Evolutionary conservation across 805 yeast genomes (phyloP).

Genomic region (Ogataea saltuana): DNA sequence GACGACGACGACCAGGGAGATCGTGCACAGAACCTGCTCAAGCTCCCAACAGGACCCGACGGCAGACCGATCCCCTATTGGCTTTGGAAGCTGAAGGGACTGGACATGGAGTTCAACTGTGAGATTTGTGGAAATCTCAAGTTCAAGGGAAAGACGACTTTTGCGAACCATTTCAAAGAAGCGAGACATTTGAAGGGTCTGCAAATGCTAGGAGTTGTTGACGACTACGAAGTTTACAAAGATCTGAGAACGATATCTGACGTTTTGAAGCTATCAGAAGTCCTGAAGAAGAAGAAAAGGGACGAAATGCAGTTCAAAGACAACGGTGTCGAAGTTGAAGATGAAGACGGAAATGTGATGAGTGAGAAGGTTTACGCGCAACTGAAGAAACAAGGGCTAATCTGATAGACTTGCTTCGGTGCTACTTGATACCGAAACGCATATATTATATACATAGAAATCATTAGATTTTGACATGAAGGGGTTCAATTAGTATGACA

Average conservation of each 20-base stretch:
- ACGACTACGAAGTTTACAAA: conserved; percentile 47
- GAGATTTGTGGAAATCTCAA: conserved; percentile 81
- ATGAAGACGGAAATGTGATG: conserved; percentile 92
- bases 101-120: conserved; percentile 69
- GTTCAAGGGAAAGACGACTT: conserved; percentile 73
- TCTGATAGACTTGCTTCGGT: conserved; percentile 44
- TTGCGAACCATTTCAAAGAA: conserved; percentile 74
- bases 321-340: conserved; percentile 79
- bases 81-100: conserved; percentile 88
- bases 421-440: too few species aligned
- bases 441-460: background rate
- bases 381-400: conserved; percentile 81
- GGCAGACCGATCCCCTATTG: conserved; percentile 92
- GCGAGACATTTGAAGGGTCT: conserved; percentile 73
- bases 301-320: conserved; percentile 45
- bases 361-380: conserved; percentile 79
- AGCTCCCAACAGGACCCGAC: conserved; percentile 80
- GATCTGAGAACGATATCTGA: conserved; percentile 70
- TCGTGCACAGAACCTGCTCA: conserved; percentile 46
- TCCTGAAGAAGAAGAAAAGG: conserved; percentile 40
- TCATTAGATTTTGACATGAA: background rate
- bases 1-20: conserved; percentile 37
- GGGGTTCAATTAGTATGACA: too few species aligned
- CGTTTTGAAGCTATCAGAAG: conserved; percentile 59
- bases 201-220: conserved; percentile 68